Conservation (phyloP, 2,329 filamentous ascomycete genomes). For the Alternaria ethzedia region DNA sequence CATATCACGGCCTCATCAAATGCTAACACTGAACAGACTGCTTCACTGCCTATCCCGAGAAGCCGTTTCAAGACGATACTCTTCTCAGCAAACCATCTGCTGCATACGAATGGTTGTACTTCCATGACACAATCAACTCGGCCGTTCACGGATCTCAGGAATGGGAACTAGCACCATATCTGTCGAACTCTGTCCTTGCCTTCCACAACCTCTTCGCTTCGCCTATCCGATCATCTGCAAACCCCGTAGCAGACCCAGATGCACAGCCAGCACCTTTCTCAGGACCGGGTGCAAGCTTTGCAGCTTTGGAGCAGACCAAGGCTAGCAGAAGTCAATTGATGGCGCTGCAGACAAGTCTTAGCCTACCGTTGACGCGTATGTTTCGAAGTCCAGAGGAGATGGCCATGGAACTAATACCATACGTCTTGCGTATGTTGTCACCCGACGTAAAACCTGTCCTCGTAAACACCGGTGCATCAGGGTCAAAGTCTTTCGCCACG, state of each 20-base stretch:
- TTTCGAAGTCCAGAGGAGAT: slow-evolving; percentile 82
- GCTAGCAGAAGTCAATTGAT: slow-evolving; percentile 77
- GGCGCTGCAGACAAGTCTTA: slow-evolving; percentile 73
- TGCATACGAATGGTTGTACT: slow-evolving; percentile 94
- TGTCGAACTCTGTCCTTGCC: slow-evolving; percentile 83
- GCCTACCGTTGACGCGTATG: slow-evolving; percentile 72
- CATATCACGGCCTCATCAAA: too few species aligned
- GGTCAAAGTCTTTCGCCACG: slow-evolving; percentile 57
- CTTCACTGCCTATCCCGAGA: slow-evolving; percentile 83
- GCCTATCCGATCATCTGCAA: slow-evolving; percentile 52
- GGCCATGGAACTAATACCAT: slow-evolving; percentile 82
- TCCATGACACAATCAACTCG: slow-evolving; percentile 83
- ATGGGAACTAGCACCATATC: slow-evolving; percentile 89
- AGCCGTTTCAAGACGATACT: slow-evolving; percentile 91
- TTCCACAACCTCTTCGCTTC: slow-evolving; percentile 92
- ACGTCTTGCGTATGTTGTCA: slow-evolving; percentile 80
- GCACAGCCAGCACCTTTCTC: slow-evolving; percentile 71
- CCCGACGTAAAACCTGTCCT: slow-evolving; percentile 92
- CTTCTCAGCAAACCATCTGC: slow-evolving; percentile 85
- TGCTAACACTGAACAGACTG: slow-evolving; percentile 62
- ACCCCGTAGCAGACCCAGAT: slow-evolving; percentile 51
- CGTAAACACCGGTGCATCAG: slow-evolving; percentile 64
- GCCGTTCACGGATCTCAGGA: slow-evolving; percentile 84
- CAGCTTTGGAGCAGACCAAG: slow-evolving; percentile 80
- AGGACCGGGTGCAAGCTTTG: slow-evolving; percentile 80